These are phyloP conservation scores for Clonostachys solani DNA, from an alignment of 2,329 filamentous ascomycete genomes.

Conservation along the genomic window DNA sequence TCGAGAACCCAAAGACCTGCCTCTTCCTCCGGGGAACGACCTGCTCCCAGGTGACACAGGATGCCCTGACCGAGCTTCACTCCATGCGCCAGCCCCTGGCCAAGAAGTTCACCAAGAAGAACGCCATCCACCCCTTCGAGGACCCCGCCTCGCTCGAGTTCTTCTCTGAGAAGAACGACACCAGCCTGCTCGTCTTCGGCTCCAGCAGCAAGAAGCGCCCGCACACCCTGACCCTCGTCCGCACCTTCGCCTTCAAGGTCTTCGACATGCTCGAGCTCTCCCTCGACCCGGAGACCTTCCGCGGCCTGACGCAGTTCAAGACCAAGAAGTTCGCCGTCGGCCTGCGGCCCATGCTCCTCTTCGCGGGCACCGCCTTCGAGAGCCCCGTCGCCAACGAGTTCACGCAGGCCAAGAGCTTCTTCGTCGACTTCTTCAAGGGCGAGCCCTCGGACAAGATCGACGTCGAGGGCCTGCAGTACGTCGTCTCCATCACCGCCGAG, in stretches of 20 bases:
- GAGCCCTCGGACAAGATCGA: slow-evolving; percentile 74
- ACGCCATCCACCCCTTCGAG: slow-evolving; percentile 91
- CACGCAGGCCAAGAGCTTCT: slow-evolving; percentile 79
- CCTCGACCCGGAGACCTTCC: slow-evolving; percentile 70
- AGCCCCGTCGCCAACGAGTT: slow-evolving; percentile 75
- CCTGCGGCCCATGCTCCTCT: slow-evolving; percentile 85
- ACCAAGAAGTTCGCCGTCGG: slow-evolving; percentile 73
- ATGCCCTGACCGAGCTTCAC: slow-evolving; percentile 80
- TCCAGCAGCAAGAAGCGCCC: slow-evolving; percentile 92
- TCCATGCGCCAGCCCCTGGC: slow-evolving; percentile 79
- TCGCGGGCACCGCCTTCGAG: slow-evolving; percentile 85
- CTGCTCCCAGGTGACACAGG: slow-evolving; percentile 77
- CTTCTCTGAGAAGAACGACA: slow-evolving; percentile 95
- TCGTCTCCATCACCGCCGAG: slow-evolving; percentile 76
- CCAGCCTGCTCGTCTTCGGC: slow-evolving; percentile 78
- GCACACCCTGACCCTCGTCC: slow-evolving; percentile 77
- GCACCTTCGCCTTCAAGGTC: slow-evolving; percentile 81
- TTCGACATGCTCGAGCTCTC: slow-evolving; percentile 93
- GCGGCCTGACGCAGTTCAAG: slow-evolving; percentile 71
- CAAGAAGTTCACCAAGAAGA: slow-evolving; percentile 96
- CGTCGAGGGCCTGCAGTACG: slow-evolving; percentile 90
- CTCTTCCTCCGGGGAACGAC: slow-evolving; percentile 86
- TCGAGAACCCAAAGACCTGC: slow-evolving; percentile 86
- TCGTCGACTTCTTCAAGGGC: slow-evolving; percentile 89
- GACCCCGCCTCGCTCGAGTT: slow-evolving; percentile 86